Evolutionary conservation across 2,329 filamentous ascomycete species (phyloP), one percentile per base, ranked within the genome.

Genomic region (Neocucurbitaria cava): DNA sequence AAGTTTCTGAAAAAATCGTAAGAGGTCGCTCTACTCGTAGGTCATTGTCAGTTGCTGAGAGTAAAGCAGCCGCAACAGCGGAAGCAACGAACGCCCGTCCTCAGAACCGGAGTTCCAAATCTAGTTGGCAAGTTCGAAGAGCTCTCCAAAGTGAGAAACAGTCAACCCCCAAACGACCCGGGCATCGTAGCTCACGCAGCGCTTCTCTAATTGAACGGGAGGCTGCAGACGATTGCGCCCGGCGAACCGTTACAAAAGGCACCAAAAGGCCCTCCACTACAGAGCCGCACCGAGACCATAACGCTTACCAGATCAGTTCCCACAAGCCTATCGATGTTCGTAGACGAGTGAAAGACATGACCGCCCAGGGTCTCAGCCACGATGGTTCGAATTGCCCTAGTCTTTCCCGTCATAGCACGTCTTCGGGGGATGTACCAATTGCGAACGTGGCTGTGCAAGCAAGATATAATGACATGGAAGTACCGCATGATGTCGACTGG

Each of bases 401-500:
- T 23, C 39, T 60, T 6, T 60, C 59, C 40, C 58, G 52, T 30
- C 56, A 46, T 6, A 56, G 41, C 21, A 47, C 64, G 24, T 18
- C 52, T 17, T 52, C 49, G 13, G 31, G 21, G 17, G 24, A 45
- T 2, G 24, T 60, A 23, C 52, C 33, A 7, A 59, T 45, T 21
- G 43, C 54, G 11, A 52, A 58, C 39, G 51, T 54, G n/a, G 58
- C 56, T 18, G 46, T 59, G 28, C 52, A 66, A 30, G 52, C 56
- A 20, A 56, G 51, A n/a, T 61, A 65, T 26, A 26, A 61, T 23
- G 46, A 53, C 3, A 47, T 62, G 13, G 56, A 58, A 31, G 62
- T 70, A 10, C 70, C 67, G 3, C 47, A 66, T 28, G 54, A 71
- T 52, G 48, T 72, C 18, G 71, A 74, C 39, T 64, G 55, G 56